Evolutionary conservation across 2,329 filamentous ascomycete genomes (phyloP).

Genomic region (Verticillium klebahnii): DNA sequence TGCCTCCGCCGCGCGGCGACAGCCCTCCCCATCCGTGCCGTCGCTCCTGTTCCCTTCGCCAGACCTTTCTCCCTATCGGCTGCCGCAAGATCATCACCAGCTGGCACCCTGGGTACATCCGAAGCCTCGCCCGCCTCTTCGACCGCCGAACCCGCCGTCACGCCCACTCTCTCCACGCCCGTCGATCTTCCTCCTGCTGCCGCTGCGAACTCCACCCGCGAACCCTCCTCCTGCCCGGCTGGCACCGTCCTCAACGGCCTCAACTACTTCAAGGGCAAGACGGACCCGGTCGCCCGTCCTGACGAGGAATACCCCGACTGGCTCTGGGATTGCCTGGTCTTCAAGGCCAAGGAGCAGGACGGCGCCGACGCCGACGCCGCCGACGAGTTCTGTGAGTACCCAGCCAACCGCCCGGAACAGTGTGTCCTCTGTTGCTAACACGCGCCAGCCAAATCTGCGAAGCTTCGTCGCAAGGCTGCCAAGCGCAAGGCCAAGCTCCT

Average conservation of each 20-base stretch:
- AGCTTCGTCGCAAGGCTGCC: constrained; percentile 67
- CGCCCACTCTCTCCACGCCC: constrained; percentile 27
- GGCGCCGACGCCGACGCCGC: constrained; percentile 52
- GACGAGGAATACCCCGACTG: constrained; percentile 77
- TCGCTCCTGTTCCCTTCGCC: constrained; percentile 11
- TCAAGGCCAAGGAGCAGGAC: constrained; percentile 48
- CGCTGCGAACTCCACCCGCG: constrained; percentile 19
- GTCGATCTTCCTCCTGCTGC: constrained; percentile 21
- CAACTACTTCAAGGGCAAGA: constrained; percentile 70
- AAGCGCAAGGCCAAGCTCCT: constrained; percentile 59
- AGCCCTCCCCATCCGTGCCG: constrained; percentile 20
- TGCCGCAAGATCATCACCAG: constrained; percentile 7
- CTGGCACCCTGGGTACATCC: constrained; percentile 3
- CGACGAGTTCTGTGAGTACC: constrained; percentile 72
- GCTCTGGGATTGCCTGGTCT: constrained; percentile 70
- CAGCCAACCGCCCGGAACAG: neutral
- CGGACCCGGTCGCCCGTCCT: constrained; percentile 67
- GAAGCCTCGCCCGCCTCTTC: constrained; percentile 22
- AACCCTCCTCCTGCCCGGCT: constrained; percentile 50
- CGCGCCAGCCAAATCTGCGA: constrained; percentile 72
- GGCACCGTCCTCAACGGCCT: constrained; percentile 70
- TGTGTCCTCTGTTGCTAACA: neutral
- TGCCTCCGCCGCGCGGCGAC: constrained; percentile 45
- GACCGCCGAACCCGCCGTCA: constrained; percentile 25
- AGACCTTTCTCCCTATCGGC: constrained; percentile 36